Percentiles rank a stretch among this genome's conserved stretches.
Evolutionary conservation across 1,284 basidiomycete species (phyloP).

Genomic region (Mycosarcoma mackinlayi): DNA sequence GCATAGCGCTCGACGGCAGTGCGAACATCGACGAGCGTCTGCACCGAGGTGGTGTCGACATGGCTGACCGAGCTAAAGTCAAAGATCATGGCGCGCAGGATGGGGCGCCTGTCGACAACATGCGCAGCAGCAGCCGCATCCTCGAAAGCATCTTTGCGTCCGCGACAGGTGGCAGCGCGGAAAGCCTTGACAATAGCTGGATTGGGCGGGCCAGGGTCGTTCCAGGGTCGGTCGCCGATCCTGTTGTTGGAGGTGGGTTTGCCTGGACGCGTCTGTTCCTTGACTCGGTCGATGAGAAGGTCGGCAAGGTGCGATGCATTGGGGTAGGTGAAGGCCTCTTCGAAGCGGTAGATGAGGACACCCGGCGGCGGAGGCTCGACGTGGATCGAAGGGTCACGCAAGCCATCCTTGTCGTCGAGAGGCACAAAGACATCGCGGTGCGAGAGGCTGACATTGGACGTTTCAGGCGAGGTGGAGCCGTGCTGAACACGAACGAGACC

Average conservation of each 20-base stretch:
- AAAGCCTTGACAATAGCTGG: constrained; percentile 42
- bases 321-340: constrained; percentile 93
- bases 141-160: constrained; percentile 20
- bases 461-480: constrained; percentile 56
- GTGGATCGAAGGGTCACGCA: constrained; percentile 78
- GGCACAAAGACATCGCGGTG: constrained; percentile 82
- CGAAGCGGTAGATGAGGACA: constrained; percentile 89
- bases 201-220: constrained; percentile 76
- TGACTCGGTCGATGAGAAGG: constrained; percentile 83
- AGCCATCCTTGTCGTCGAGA: constrained; percentile 72
- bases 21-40: constrained; percentile 88
- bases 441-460: constrained; percentile 40
- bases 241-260: constrained; percentile 9
- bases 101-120: constrained; percentile 73
- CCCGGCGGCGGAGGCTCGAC: constrained; percentile 85
- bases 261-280: constrained; percentile 80
- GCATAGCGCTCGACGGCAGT: constrained; percentile 88
- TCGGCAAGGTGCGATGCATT: constrained; percentile 85
- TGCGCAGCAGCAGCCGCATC: constrained; percentile 48
- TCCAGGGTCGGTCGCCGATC: constrained; percentile 85
- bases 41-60: constrained; percentile 82
- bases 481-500: constrained; percentile 75
- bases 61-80: constrained; percentile 84
- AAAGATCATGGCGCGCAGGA: constrained; percentile 85
- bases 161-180: constrained; percentile 46